Evolutionary conservation across 2,329 filamentous ascomycete species (phyloP).

Genomic region (Aspergillus terreus): DNA sequence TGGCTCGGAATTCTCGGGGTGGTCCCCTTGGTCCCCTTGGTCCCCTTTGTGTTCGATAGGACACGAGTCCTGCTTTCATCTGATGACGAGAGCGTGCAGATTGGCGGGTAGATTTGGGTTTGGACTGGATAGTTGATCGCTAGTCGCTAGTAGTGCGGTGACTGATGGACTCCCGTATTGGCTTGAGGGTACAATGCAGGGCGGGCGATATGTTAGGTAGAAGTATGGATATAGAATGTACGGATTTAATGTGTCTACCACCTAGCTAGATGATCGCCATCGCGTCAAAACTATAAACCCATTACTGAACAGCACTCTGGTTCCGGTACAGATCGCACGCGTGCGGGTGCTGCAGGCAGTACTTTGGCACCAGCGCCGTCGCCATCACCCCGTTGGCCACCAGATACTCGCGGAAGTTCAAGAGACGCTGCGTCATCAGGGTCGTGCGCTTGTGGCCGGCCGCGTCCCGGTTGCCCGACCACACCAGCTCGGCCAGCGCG

Average conservation of each 20-base stretch:
- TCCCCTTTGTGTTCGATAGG: no score
- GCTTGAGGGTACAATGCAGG: no score
- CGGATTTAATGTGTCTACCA: neutral
- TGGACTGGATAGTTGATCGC: no score
- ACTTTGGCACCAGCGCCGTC: slow-evolving; percentile 53
- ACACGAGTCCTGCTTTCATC: no score
- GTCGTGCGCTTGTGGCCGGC: slow-evolving; percentile 51
- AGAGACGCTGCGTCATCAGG: slow-evolving; percentile 51
- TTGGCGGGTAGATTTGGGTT: no score
- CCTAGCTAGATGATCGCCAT: neutral
- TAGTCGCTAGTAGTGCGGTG: no score
- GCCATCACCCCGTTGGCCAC: slow-evolving; percentile 53
- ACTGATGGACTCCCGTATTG: neutral
- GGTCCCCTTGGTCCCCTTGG: no score
- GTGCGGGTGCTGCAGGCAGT: slow-evolving; percentile 57
- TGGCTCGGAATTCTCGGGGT: no score
- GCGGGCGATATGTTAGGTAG: no score
- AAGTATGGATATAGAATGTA: no score
- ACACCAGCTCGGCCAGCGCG: slow-evolving; percentile 53
- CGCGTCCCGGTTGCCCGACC: slow-evolving; percentile 53
- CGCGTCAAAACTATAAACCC: no score
- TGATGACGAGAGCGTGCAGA: no score
- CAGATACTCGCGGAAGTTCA: slow-evolving; percentile 59
- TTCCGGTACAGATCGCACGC: slow-evolving; percentile 54
- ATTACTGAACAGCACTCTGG: slow-evolving; percentile 39